phyloP scores from a whole-genome alignment of 345 rosid genomes.

The Rhizophora apiculata region DNA sequence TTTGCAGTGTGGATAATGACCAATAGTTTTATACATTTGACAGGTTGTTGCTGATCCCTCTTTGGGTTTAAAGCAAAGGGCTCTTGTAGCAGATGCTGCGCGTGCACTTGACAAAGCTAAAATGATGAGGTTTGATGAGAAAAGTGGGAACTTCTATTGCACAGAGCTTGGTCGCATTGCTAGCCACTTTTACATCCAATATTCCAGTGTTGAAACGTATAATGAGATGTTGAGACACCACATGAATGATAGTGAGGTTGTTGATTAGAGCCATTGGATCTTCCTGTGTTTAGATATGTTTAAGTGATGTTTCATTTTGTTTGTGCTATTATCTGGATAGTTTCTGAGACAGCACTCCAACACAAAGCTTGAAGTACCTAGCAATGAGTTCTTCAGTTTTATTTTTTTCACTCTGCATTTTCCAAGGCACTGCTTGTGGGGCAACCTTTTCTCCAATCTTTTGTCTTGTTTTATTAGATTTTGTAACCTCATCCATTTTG shows the following conservation, averaged over 20 bases:
- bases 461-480: background rate
- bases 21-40: constrained; percentile 12
- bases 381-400: too few relatives aligned
- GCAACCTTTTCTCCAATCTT: background rate
- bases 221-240: constrained; percentile 87
- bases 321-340: background rate
- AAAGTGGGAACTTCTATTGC: constrained; percentile 96
- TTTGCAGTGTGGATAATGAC: background rate
- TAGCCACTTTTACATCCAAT: constrained; percentile 95
- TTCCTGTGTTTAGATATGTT: constrained; percentile 10
- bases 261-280: constrained; percentile 3
- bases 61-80: constrained; percentile 75
- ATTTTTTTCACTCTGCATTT: background rate
- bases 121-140: constrained; percentile 99
- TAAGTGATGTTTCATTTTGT: constrained; percentile 13
- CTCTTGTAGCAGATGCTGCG: constrained; percentile 91
- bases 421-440: background rate
- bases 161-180: constrained; percentile 99
- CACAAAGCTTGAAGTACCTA: too few relatives aligned
- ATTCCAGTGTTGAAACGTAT: constrained; percentile 97
- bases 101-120: constrained; percentile 96
- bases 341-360: background rate
- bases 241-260: constrained; percentile 96
- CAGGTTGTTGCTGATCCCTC: constrained; percentile 94
- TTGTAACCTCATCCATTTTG: constrained; percentile 14